Conservation (phyloP, 2,329 filamentous ascomycete genomes). For the Fusarium sp. region DNA sequence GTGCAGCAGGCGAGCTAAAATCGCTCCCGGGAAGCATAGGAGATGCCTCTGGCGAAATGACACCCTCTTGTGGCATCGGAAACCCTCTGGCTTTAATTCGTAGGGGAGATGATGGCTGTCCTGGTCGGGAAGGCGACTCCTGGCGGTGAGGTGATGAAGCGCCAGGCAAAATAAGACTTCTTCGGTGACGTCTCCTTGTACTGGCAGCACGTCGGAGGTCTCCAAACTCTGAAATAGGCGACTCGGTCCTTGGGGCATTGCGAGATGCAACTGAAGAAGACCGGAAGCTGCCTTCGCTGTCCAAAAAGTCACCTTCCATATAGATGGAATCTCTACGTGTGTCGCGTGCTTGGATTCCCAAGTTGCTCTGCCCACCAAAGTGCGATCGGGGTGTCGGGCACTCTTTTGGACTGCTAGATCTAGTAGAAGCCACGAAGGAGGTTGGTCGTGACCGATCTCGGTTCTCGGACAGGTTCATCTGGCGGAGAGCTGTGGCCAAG, state of each 20-base stretch:
- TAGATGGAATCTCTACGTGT: constrained; percentile 82
- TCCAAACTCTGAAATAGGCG: constrained; percentile 87
- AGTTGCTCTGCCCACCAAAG: constrained; percentile 66
- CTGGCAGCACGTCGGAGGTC: constrained; percentile 80
- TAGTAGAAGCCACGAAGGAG: constrained; percentile 73
- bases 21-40: constrained; percentile 87
- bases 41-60: constrained; percentile 88
- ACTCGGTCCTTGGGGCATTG: constrained; percentile 79
- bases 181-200: constrained; percentile 83
- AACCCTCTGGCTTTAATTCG: constrained; percentile 83
- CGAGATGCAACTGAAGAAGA: constrained; percentile 81
- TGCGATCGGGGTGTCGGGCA: constrained; percentile 92
- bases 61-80: constrained; percentile 68
- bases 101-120: constrained; percentile 86
- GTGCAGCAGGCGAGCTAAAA: constrained; percentile 77
- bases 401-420: constrained; percentile 90
- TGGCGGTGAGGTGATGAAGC: constrained; percentile 84
- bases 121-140: constrained; percentile 84
- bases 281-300: constrained; percentile 88
- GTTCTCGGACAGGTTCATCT: constrained; percentile 50
- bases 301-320: constrained; percentile 83
- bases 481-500: constrained; percentile 64
- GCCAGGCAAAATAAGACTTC: constrained; percentile 84
- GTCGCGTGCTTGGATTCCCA: constrained; percentile 65
- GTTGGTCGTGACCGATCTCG: constrained; percentile 60